phyloP scores from a whole-genome alignment of 1,139 yeast genomes.

The Pichia sp. region DNA sequence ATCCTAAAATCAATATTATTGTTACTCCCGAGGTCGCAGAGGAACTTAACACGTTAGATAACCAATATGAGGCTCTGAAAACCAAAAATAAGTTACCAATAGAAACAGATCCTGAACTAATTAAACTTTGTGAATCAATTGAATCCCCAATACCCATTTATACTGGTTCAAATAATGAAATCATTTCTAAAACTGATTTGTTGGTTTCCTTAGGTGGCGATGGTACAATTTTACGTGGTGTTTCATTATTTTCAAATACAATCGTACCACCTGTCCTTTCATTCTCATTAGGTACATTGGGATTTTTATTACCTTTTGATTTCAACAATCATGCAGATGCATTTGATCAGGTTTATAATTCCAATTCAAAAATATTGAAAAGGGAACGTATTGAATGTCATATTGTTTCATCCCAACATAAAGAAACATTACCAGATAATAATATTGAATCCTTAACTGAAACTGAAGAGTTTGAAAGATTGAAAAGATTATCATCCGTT shows the following conservation, averaged over 20 bases:
- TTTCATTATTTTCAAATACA: slow-evolving; percentile 54
- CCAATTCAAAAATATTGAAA: slow-evolving; percentile 65
- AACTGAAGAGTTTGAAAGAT: slow-evolving; percentile 11
- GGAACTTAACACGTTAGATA: slow-evolving; percentile 44
- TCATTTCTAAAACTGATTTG: slow-evolving; percentile 57
- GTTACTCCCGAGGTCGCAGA: slow-evolving; percentile 73
- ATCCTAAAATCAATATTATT: slow-evolving; percentile 68
- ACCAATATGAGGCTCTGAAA: slow-evolving; percentile 15
- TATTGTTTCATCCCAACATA: slow-evolving; percentile 38
- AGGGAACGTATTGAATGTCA: slow-evolving; percentile 75
- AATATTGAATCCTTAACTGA: slow-evolving; percentile 1
- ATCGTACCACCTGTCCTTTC: slow-evolving; percentile 85
- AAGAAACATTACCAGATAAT: neutral
- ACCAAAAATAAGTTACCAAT: neutral
- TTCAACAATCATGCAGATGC: slow-evolving; percentile 55
- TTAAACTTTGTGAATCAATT: slow-evolving; percentile 20
- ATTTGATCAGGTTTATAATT: slow-evolving; percentile 57
- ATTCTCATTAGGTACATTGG: slow-evolving; percentile 86
- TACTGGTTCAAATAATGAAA: slow-evolving; percentile 55
- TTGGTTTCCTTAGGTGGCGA: slow-evolving; percentile 91
- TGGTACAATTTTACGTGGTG: slow-evolving; percentile 69
- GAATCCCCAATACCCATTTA: slow-evolving; percentile 29
- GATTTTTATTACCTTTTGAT: slow-evolving; percentile 84
- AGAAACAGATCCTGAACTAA: neutral
- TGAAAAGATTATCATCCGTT: slow-evolving; percentile 14